phyloP scores from a whole-genome alignment of 352 stramenopile genomes.

The Phytophthora ramorum region DNA sequence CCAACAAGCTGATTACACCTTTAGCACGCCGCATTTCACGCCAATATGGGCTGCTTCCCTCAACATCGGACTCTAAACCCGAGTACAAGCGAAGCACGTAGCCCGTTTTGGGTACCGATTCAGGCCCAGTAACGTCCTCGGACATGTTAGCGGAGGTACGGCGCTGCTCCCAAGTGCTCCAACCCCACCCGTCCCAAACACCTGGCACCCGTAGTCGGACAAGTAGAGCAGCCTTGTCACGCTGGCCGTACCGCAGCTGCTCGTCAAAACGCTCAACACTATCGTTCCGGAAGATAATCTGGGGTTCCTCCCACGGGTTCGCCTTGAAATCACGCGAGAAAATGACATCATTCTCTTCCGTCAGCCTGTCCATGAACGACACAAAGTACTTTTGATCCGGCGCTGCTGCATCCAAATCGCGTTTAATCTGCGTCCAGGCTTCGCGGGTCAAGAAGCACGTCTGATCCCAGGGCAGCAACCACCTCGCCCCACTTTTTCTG shows the following conservation, averaged over 20 bases:
- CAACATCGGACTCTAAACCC: constrained; percentile 35
- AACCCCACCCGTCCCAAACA: constrained; percentile 55
- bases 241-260: constrained; percentile 54
- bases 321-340: constrained; percentile 40
- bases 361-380: constrained; percentile 59
- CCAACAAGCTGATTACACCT: constrained; percentile 44
- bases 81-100: constrained; percentile 63
- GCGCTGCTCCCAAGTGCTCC: constrained; percentile 49
- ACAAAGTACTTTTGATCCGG: constrained; percentile 57
- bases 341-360: constrained; percentile 53
- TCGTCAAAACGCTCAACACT: constrained; percentile 60
- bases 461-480: constrained; percentile 65
- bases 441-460: constrained; percentile 53
- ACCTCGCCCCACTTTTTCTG: constrained; percentile 37
- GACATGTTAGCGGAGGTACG: constrained; percentile 51
- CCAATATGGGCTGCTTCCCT: constrained; percentile 41
- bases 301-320: constrained; percentile 59
- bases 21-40: constrained; percentile 61
- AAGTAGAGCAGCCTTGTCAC: constrained; percentile 60
- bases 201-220: constrained; percentile 50
- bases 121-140: constrained; percentile 34
- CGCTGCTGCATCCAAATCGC: constrained; percentile 24
- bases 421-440: constrained; percentile 54
- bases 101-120: constrained; percentile 41
- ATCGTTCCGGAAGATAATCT: constrained; percentile 63